Evolutionary conservation across 2,329 filamentous ascomycete genomes (phyloP).

Genomic region (Diaporthe aspalathi): DNA sequence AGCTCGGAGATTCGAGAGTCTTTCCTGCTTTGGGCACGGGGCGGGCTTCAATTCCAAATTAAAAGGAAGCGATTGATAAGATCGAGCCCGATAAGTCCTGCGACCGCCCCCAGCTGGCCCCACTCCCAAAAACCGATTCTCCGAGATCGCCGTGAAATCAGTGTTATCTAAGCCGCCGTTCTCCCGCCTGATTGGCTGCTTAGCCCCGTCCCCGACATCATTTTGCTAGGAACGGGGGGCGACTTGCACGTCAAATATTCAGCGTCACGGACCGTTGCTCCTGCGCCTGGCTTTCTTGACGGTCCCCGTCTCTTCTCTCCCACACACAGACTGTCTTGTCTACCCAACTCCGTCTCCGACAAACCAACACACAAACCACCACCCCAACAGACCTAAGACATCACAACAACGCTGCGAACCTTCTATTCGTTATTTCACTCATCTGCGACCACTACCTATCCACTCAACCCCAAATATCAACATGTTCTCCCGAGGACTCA

Average conservation of each 20-base stretch:
- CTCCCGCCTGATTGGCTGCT: background rate
- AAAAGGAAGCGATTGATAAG: conserved; percentile 32
- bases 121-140: conserved; percentile 32
- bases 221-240: conserved; percentile 28
- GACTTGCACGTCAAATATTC: conserved; percentile 34
- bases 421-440: conserved; percentile 1
- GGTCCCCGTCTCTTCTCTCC: conserved; percentile 5
- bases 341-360: background rate
- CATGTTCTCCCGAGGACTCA: conserved; percentile 62
- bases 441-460: background rate
- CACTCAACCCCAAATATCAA: conserved; percentile 40
- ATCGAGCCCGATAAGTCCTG: conserved; percentile 4
- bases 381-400: conserved; percentile 3
- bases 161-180: background rate
- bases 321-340: too few relatives aligned
- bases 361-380: background rate
- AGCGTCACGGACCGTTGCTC: conserved; percentile 26
- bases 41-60: conserved; percentile 32
- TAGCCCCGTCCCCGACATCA: conserved; percentile 27
- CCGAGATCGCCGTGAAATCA: conserved; percentile 32
- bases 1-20: conserved; percentile 25
- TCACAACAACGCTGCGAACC: background rate
- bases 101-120: background rate
- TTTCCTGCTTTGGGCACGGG: conserved; percentile 1
- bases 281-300: conserved; percentile 1